Base-by-base conservation (phyloP, 2,329 filamentous ascomycete species). In the Phialophora verrucosa region DNA sequence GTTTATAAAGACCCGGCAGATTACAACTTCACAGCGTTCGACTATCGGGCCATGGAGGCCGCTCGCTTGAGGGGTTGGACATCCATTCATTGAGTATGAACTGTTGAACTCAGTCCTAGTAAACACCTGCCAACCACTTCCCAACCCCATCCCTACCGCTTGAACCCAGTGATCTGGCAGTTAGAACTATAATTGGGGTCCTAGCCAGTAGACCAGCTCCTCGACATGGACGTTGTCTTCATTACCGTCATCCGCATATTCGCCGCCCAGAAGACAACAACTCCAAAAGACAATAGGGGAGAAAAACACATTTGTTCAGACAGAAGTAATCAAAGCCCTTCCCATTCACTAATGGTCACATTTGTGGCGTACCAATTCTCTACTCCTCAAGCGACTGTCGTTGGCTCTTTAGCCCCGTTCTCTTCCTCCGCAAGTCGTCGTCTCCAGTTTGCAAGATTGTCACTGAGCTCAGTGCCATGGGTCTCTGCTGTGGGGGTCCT, bases 361-460 rank as follows among this genome's bases (percentile, higher is more conserved):
- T 42, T 56, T 25, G 44, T 31, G n/a, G 25, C 47, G 14, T 14
- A 17, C 38, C 4, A 44, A 44, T 44, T 17, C 11, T 31, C 31
- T 50, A 32, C 51, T 20, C 55, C 32, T 67, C 66, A 68, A 31
- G 59, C 63, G 23, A 68, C 68, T 3, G 59, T 42, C 25, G 27
- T 32, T 25, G 60, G 59, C 44, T 65, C 59, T 51, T 59, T 62
- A 10, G 58, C 35, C 7, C 57, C 64, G 49, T 69, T 68, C 67
- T 85, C 83, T 69, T 86, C 84, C 61, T 83, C 81, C 76, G 94
- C 91, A 63, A 95, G 83, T 73, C 90, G 84, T 78, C 91, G 91
- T 72, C 91, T 85, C 92, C 92, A 96, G 75, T 91, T 90, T 11
- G 90, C 88, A 51, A 95, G 79, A 73, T 88, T 92, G 75, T 90